These are phyloP conservation scores for Mediolabrus comicus DNA, from an alignment of 108 stramenopile species.

Conservation along the genomic window DNA sequence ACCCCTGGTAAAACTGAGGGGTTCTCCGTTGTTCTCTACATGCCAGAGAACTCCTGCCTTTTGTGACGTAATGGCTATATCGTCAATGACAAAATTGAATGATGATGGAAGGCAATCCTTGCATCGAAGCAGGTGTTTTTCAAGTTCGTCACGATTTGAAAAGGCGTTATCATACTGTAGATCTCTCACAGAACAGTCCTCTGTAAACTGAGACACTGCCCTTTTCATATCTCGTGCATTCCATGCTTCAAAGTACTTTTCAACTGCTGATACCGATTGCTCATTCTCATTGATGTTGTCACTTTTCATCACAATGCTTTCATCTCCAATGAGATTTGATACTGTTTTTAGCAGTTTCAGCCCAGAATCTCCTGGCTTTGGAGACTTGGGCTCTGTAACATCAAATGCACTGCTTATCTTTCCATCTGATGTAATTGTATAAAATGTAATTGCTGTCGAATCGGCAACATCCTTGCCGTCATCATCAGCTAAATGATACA, in stretches of 20 bases:
- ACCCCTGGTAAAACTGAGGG: conserved; percentile 74
- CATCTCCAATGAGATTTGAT: conserved; percentile 30
- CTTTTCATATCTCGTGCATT: conserved; percentile 70
- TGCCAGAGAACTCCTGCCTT: conserved; percentile 68
- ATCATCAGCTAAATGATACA: conserved; percentile 35
- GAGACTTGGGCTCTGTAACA: conserved; percentile 29
- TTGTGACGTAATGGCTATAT: conserved; percentile 34
- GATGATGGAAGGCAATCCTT: conserved; percentile 57
- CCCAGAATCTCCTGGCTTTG: conserved; percentile 35
- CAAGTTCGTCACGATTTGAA: conserved; percentile 44
- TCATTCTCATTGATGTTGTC: not conserved
- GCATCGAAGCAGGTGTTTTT: conserved; percentile 51
- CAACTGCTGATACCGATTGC: conserved; percentile 20
- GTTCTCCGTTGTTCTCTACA: conserved; percentile 66
- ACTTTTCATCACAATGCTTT: conserved; percentile 11
- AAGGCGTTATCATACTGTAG: conserved; percentile 74
- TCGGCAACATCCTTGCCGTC: conserved; percentile 1
- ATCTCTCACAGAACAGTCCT: conserved; percentile 51
- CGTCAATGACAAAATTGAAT: conserved; percentile 72
- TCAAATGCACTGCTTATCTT: conserved; percentile 32
- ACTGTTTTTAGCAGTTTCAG: conserved; percentile 32
- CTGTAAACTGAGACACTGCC: conserved; percentile 54
- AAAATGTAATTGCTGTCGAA: conserved; percentile 28
- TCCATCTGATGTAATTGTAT: conserved; percentile 12
- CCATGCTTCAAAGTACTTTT: conserved; percentile 74